phyloP scores from a whole-genome alignment of 352 stramenopile genomes.

The Phytophthora boehmeriae region DNA sequence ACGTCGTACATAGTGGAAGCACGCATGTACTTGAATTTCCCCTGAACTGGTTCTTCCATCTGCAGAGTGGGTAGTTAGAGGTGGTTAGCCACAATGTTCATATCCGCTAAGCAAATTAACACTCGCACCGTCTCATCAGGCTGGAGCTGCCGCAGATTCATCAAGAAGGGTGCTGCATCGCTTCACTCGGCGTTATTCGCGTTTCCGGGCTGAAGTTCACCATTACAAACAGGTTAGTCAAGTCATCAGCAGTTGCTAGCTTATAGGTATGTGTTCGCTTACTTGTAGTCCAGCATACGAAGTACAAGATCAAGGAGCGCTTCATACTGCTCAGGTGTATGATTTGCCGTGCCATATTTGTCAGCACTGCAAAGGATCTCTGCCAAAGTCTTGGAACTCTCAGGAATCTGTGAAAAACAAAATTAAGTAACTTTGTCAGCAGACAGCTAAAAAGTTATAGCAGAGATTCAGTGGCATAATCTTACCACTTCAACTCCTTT shows the following conservation, averaged over 20 bases:
- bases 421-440: no score
- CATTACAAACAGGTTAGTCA: constrained; percentile 6
- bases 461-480: no score
- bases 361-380: constrained; percentile 64
- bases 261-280: constrained; percentile 25
- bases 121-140: constrained; percentile 40
- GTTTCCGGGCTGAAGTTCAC: constrained; percentile 61
- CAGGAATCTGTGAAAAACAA: constrained; percentile 36
- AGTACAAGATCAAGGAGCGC: constrained; percentile 94
- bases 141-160: constrained; percentile 40
- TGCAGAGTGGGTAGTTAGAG: neutral
- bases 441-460: no score
- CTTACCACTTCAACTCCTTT: constrained; percentile 43
- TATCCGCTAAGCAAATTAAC: neutral
- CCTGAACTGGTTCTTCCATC: constrained; percentile 41
- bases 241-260: neutral
- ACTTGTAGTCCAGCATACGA: constrained; percentile 96
- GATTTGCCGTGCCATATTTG: constrained; percentile 55
- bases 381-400: constrained; percentile 49
- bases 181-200: constrained; percentile 92
- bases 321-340: constrained; percentile 88
- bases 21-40: constrained; percentile 59
- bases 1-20: constrained; percentile 48
- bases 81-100: neutral
- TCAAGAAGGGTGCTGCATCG: constrained; percentile 95